Base-by-base conservation (phyloP, 768 basidiomycete species). In the Strobilomyces dryophilus region DNA sequence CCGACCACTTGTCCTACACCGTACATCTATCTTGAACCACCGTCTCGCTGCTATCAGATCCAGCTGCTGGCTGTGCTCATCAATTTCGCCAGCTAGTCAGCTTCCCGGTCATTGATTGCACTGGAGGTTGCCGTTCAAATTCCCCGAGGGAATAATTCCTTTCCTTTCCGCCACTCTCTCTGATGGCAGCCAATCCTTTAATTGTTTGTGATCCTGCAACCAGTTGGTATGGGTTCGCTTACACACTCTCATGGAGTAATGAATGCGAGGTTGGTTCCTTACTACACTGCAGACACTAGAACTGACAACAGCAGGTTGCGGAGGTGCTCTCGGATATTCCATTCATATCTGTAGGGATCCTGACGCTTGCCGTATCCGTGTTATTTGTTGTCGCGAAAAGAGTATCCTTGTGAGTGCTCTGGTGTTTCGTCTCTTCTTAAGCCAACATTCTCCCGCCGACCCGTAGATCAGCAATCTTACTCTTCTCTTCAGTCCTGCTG, bases 251-350 rank as follows among this genome's bases (percentile, higher is more conserved):
- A 42, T 66, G 77, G 57, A 76, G 72, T 53, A 65, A 69, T 54
- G 70, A 77, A 61, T 68, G 66, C 54, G 73, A 76, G 59, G 81
- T 81, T 43, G 50, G 79, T 73, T 7, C 21, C 60, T 46, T 39
- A 9, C 18, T 52, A 24, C 21, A 34, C 39, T n/a, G 14, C 31
- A n/a, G n/a, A 49, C 45, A 18, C 32, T 11, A 5, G 24, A 12
- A 48, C 57, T 61, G 37, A 59, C 45, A 27, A 52, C 29, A 58
- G 18, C 48, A 87, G 84, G 69, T 85, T 39, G 78, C 80, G 53
- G 69, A 73, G 57, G 63, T 87, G 39, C 72, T 89, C 42, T 71
- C 79, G 17, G 84, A 85, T 56, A 81, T 89, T 49, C 87, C 87
- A 20, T 73, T 86, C 56, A 79, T 86, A 61, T 79, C 77, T 57